Evolutionary conservation across 176 grass and related monocot genomes (phyloP).

Genomic region (Phoenix dactylifera): DNA sequence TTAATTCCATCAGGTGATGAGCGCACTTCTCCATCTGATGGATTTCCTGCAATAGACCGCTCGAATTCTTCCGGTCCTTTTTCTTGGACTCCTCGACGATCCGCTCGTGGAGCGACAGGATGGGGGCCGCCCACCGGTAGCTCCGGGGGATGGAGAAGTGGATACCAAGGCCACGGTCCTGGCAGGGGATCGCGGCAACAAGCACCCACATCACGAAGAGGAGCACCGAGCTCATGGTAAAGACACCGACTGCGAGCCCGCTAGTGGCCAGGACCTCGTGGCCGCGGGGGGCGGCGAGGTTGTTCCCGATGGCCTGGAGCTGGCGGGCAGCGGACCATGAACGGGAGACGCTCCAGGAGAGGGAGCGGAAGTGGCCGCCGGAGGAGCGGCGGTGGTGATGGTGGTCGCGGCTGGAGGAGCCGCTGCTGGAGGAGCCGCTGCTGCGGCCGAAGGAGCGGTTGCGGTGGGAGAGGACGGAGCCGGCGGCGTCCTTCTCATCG

Average conservation of each 20-base stretch:
- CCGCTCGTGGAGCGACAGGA: constrained; percentile 61
- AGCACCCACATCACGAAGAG: constrained; percentile 69
- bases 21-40: constrained; percentile 52
- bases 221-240: constrained; percentile 67
- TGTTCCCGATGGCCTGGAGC: constrained; percentile 64
- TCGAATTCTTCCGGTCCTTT: constrained; percentile 78
- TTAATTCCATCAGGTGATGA: constrained; percentile 48
- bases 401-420: constrained; percentile 20
- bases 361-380: constrained; percentile 74
- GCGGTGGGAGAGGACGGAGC: constrained; percentile 42
- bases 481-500: constrained; percentile 53
- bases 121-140: constrained; percentile 60
- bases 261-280: constrained; percentile 37
- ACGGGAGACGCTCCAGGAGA: constrained; percentile 91
- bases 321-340: constrained; percentile 85
- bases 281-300: constrained; percentile 45
- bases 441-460: constrained; percentile 92
- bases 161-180: constrained; percentile 68
- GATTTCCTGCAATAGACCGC: constrained; percentile 73
- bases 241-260: constrained; percentile 38
- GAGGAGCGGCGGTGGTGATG: constrained; percentile 19
- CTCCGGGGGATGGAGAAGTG: constrained; percentile 40
- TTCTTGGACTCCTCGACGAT: constrained; percentile 75
- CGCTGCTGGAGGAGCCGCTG: constrained; percentile 27
- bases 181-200: constrained; percentile 71